Evolutionary conservation across 352 stramenopile genomes (phyloP), one percentile per base, ranked within the genome.

Genomic region (Sclerospora graminicola): DNA sequence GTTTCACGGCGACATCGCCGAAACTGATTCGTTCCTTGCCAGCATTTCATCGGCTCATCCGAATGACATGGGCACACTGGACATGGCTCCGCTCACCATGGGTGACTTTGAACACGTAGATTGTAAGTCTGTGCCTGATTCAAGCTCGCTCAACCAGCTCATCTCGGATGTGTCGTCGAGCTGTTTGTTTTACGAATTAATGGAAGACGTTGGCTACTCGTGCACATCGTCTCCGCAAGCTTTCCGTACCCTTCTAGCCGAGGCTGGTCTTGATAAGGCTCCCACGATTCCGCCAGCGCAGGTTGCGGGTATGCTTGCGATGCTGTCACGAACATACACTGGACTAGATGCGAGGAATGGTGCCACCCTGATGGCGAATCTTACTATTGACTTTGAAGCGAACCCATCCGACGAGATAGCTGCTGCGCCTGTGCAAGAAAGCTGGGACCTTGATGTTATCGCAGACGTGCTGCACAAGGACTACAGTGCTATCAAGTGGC

Each of bases 171-270:
- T 94, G 38, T 72, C 68, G 23, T 60, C 62, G 0, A 88, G 76
- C 42, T 90, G 79, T 33, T 38, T 95, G 21, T 95, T 95, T 48
- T 92, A 90, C 45, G 83, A 94, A 26, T 57, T 96, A 27, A 89
- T 96, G 82, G 81, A 91, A 52, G 85, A 96, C 33, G 80, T 96
- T 10, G 85, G 85, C 6, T 92, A 94, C 54, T 69, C 73, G 33
- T 86, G 73, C 47, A 94, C 82, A 41, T 74, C 81, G 20, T 86
- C 67, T 13, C 35, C 79, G 6, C 72, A 84, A 43, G 63, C 80
- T 11, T 91, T 96, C 51, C 81, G 84, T 13, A 84, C 78, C 38
- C 66, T 94, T 15, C 50, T 92, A 39, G 71, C 73, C 3, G 83
- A 96, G 49, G 84, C 83, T 20, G 82, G 82, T 2, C 51, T 95